These are phyloP conservation scores for Pinus taeda DNA, from an alignment of 75 land plant species.

Conservation along the genomic window DNA sequence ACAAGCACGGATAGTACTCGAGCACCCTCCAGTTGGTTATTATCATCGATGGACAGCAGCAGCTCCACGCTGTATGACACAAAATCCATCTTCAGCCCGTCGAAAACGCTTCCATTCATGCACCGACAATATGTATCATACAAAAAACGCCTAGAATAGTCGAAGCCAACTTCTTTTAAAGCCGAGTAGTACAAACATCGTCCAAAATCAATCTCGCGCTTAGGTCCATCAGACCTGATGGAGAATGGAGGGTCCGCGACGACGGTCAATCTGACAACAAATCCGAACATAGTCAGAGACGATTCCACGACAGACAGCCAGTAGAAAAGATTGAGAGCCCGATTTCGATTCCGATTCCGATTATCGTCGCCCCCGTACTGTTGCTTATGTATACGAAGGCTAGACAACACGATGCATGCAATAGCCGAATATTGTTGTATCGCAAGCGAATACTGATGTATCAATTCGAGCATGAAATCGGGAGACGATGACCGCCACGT, in stretches of 20 bases:
- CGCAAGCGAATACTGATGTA: no score
- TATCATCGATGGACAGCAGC: conserved; percentile 23
- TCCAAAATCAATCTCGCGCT: no score
- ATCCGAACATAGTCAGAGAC: conserved; percentile 37
- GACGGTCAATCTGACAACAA: conserved; percentile 25
- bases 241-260: background rate
- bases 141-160: conserved; percentile 46
- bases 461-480: no score
- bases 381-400: conserved; percentile 38
- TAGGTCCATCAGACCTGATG: no score
- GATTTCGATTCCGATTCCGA: conserved; percentile 23
- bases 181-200: no score
- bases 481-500: no score
- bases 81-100: conserved; percentile 84
- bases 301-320: conserved; percentile 54
- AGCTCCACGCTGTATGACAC: conserved; percentile 55
- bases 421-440: conserved; percentile 25
- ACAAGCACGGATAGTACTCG: no score
- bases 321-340: conserved; percentile 66
- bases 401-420: conserved; percentile 54
- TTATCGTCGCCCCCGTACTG: conserved; percentile 39
- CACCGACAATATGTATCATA: conserved; percentile 72
- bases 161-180: conserved; percentile 8
- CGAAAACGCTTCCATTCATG: conserved; percentile 71
- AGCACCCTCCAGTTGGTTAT: no score